A percentile compares a stretch with the other conserved stretches of the same genome.
These are phyloP conservation scores for Cystobasidium tubakii DNA, from an alignment of 768 basidiomycete species.

Conservation along the genomic window DNA sequence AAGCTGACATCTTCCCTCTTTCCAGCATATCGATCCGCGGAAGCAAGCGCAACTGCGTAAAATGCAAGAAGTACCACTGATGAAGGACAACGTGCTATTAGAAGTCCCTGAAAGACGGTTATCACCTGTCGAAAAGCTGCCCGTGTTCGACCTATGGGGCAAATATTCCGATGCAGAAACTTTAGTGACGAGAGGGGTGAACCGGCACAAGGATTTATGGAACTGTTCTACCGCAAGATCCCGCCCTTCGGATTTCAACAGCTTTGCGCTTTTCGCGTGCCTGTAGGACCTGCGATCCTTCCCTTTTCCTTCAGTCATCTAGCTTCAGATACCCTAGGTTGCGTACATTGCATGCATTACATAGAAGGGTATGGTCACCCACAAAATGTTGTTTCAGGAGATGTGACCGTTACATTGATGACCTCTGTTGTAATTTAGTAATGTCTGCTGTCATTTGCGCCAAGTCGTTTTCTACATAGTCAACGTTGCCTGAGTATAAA, in stretches of 20 bases:
- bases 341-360: neutral
- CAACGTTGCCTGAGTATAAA: neutral
- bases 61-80: slow-evolving; percentile 58
- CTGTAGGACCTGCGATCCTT: neutral
- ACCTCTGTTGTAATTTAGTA: too few species aligned
- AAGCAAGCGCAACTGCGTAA: slow-evolving; percentile 22
- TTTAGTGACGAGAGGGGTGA: slow-evolving; percentile 3
- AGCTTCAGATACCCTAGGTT: neutral
- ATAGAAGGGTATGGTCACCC: neutral
- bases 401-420: neutral
- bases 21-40: slow-evolving; percentile 16
- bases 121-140: slow-evolving; percentile 57
- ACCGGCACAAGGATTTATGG: slow-evolving; percentile 7
- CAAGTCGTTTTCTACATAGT: too few species aligned
- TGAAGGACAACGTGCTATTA: slow-evolving; percentile 50
- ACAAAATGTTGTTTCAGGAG: neutral
- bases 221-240: neutral
- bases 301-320: neutral
- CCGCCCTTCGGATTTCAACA: slow-evolving; percentile 3
- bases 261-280: slow-evolving; percentile 17
- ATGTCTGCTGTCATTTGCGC: too few species aligned
- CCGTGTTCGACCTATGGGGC: slow-evolving; percentile 66
- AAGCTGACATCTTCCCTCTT: neutral
- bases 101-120: slow-evolving; percentile 56
- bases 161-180: slow-evolving; percentile 47